These are phyloP conservation scores for Leccinum uliginosum DNA, from an alignment of 768 basidiomycete species.

Conservation along the genomic window DNA sequence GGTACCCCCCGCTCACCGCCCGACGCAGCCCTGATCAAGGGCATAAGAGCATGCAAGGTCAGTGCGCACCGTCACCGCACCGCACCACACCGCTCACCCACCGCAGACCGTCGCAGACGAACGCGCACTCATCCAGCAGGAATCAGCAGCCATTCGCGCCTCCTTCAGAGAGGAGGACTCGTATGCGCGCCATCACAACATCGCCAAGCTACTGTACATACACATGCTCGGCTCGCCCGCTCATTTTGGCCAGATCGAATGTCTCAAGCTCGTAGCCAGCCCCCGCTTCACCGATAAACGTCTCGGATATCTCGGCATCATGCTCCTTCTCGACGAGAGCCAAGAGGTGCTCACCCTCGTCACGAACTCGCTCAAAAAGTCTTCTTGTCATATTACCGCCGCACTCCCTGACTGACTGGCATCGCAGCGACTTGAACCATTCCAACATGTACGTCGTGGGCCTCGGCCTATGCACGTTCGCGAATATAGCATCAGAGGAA, in stretches of 20 bases:
- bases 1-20: conserved; percentile 19
- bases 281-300: conserved; percentile 96
- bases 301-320: conserved; percentile 94
- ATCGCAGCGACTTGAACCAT: conserved; percentile 93
- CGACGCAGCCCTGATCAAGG: conserved; percentile 86
- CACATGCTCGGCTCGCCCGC: conserved; percentile 99
- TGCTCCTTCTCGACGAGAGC: conserved; percentile 95
- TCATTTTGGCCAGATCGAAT: conserved; percentile 99
- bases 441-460: conserved; percentile 99
- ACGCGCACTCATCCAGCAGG: conserved; percentile 93
- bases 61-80: conserved; percentile 15
- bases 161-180: conserved; percentile 98
- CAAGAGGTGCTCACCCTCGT: conserved; percentile 97
- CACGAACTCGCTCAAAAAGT: conserved; percentile 99
- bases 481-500: conserved; percentile 98
- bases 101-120: conserved; percentile 94
- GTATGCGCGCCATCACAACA: conserved; percentile 91
- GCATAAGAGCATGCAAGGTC: conserved; percentile 96
- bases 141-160: conserved; percentile 94
- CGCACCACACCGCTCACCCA: conserved; percentile 19
- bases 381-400: conserved; percentile 6
- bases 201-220: conserved; percentile 97
- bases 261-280: conserved; percentile 89
- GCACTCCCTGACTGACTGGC: conserved; percentile 6
- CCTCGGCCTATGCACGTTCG: conserved; percentile 94